Evolutionary conservation across 306 rosid species (phyloP), one percentile per base, ranked within the genome.

Genomic region (Cicer chorassanicum): DNA sequence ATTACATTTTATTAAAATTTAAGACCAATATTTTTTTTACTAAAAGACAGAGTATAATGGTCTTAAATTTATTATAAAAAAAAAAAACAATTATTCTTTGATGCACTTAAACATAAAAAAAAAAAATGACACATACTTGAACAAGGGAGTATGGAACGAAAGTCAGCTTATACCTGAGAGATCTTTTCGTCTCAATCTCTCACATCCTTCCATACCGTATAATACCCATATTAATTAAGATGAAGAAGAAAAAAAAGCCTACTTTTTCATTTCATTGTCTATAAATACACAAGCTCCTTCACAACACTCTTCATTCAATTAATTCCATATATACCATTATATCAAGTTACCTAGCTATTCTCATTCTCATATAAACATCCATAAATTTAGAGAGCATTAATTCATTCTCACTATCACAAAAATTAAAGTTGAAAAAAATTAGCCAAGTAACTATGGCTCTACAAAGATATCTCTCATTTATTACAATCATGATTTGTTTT

Each of bases 281-380:
- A 86, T 83, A 86, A 83, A 83, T 86, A 77, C 81, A 36, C 78
- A 76, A 50, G 1, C 70, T 43, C 55, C 56, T 8, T 48, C 72
- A 65, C 56, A 21, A 34, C 59, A 38, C 68, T 50, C 24, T 4
- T 44, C 74, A 78, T 42, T 42, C 50, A 66, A 16, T 56, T 75
- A 77, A 13, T 65, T 76, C 76, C 64, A 63, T 9, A 65, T 65
- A 65, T 62, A 38, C 45, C 45, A 62, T 7, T 15, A 16, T 54
- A 54, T 11, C 29, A 51, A 50, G 49, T 16, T 60, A 61, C 11
- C 69, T 16, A 36, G 16, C 54, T 13, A 19, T 50, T 50, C n/a
- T 66, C 75, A 50, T 49, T 41, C 36, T 18, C 29, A 16, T 16
- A 15, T 18, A 65, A 19, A 9, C 54, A 53, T 16, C 18, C 66